Base-by-base conservation (phyloP, 345 rosid genomes). In the Corchorus capsularis region DNA sequence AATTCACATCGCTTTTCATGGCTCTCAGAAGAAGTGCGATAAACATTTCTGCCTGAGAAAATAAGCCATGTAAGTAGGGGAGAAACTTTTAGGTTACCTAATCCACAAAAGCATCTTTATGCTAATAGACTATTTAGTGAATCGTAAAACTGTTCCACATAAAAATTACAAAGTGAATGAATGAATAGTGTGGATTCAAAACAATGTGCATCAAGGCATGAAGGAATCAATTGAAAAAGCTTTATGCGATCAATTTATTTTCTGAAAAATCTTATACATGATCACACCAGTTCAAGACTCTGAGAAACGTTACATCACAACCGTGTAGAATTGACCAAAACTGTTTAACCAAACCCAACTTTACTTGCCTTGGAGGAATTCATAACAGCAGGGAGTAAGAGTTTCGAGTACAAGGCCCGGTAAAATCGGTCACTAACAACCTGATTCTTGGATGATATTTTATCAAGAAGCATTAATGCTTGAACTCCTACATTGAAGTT, bases 401-500 rank as follows among this genome's bases (percentile, higher is more conserved):
- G 97, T 73, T 93, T 96, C 41, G 98, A 87, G 83, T 93, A 96
- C 83, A 93, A 83, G 55, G 99, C 93, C 77, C 94, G 97, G 83
- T 96, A 93, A 89, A 89, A 93, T 50, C 97, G 84, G 71, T 96
- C 98, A 73, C 99, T 96, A 79, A 87, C 98, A 81, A 92, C 86
- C 87, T 92, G 96, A 87, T 93, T 93, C 87, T 89, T 96, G 57
- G 97, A 90, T 34, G 99, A 96, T 79, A 96, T 93, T 85, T 96
- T 96, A 82, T 96, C 93, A 72, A 96, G 95, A 86, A 96, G 99
- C 97, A 92, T 86, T 78, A 93, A 77, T 22, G 98, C 95, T 81
- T 96, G 98, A 79, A 96, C 88, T 78, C 97, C 99, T 22, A 96
- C 92, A 78, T 93, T 96, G 71, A 96, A 96, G 84, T 92, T 96